Evolutionary conservation across 2,329 filamentous ascomycete species (phyloP), one percentile per base, ranked within the genome.

Genomic region (Epichloe baconii): DNA sequence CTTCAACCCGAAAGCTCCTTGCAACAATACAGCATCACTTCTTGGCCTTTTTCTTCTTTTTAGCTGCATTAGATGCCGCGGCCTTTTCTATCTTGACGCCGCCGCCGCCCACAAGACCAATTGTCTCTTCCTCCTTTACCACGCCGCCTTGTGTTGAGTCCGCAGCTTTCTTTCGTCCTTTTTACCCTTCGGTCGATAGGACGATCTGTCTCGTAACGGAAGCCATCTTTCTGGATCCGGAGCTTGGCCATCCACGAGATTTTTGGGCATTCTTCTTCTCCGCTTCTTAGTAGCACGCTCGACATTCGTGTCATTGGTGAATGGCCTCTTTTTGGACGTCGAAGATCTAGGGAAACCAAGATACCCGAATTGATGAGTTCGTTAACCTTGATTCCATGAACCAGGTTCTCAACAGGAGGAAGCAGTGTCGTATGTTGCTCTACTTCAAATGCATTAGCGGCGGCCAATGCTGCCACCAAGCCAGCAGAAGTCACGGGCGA

Each of bases 161-260:
- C 54, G 77, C 74, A 4, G 81, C 83, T 70, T 85, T 85, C 76
- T 89, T 85, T 76, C 88, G 91, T 51, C 88, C 87, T 76, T 95
- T 73, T 86, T 89, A 5, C 89, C 89, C 72, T 93, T 95, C 7
- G 90, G 89, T 46, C 86, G 76, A 68, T 95, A 98, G 41, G 82
- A 86, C 59, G 86, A 93, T 52, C 93, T 79, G 65, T 98, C 93
- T 49, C 86, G 82, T 61, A 97, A 74, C 12, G 93, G 91, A 54
- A 98, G 70, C 93, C 93, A 98, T 55, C 93, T 78, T 69, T 98
- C 93, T 0, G 88, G 83, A 66, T 98, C 93, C 36, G 87, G 79
- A 57, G 82, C 83, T 73, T 89, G 94, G 59, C 77, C 80, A 49
- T 86, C 78, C 53, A 88, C 86, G 61, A 80, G 87, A 61, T 83